Evolutionary conservation across 2,329 filamentous ascomycete species (phyloP).

Genomic region (Penicillium janthinellum): DNA sequence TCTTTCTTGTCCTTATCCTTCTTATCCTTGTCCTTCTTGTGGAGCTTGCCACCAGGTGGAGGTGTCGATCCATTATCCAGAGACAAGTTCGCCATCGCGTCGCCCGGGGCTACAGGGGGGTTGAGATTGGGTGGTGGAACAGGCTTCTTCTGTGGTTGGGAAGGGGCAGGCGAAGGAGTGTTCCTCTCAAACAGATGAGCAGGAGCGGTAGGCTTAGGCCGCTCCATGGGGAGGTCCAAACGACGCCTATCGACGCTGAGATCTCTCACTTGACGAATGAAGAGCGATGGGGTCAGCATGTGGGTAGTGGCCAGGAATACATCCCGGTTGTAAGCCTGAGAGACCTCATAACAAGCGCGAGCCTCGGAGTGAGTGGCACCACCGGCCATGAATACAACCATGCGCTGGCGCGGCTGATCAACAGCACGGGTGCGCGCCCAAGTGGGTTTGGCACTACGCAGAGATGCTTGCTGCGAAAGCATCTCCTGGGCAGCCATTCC

Average conservation of each 20-base stretch:
- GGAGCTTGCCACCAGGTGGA: slow-evolving; percentile 30
- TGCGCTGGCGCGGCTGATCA: slow-evolving; percentile 80
- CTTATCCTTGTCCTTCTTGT: slow-evolving; percentile 53
- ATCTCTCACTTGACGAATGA: slow-evolving; percentile 79
- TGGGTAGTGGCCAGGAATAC: slow-evolving; percentile 88
- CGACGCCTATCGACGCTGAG: slow-evolving; percentile 73
- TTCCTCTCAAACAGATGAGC: slow-evolving; percentile 81
- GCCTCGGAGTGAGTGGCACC: slow-evolving; percentile 93
- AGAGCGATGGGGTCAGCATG: slow-evolving; percentile 85
- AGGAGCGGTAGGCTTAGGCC: slow-evolving; percentile 78
- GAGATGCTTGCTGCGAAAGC: slow-evolving; percentile 64
- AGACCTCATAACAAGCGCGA: slow-evolving; percentile 84
- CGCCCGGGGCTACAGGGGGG: slow-evolving; percentile 34
- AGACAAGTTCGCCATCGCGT: slow-evolving; percentile 41
- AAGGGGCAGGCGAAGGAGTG: slow-evolving; percentile 54
- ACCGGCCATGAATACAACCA: slow-evolving; percentile 93
- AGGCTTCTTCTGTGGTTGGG: slow-evolving; percentile 29
- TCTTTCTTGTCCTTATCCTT: slow-evolving; percentile 56
- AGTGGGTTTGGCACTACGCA: slow-evolving; percentile 88
- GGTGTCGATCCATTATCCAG: slow-evolving; percentile 36
- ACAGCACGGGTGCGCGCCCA: slow-evolving; percentile 83
- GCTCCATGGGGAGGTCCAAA: slow-evolving; percentile 78
- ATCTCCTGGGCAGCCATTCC: slow-evolving; percentile 50
- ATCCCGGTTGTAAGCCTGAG: slow-evolving; percentile 71
- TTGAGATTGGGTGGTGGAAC: slow-evolving; percentile 26